A percentile compares a stretch with the other conserved stretches of the same genome.
These are phyloP conservation scores for Phytophthora litchii DNA, from an alignment of 352 stramenopile genomes.

Conservation along the genomic window DNA sequence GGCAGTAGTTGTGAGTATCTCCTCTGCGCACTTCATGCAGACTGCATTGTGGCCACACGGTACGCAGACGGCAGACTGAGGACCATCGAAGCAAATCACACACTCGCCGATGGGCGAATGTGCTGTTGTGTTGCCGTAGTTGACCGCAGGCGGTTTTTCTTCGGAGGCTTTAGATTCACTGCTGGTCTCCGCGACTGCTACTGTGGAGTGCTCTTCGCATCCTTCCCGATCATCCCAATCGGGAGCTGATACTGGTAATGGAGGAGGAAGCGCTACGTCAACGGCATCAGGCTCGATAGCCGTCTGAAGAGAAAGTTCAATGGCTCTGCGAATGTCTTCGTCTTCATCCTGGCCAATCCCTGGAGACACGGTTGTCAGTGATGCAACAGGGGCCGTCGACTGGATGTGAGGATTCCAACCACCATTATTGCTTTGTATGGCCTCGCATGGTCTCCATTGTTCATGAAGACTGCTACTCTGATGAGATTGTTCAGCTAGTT, in stretches of 20 bases:
- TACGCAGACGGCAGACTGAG: conserved; percentile 76
- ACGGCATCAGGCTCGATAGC: conserved; percentile 10
- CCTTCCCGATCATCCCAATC: conserved; percentile 47
- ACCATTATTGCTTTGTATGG: conserved; percentile 7
- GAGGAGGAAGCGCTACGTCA: conserved; percentile 15
- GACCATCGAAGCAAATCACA: conserved; percentile 80
- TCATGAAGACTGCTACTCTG: conserved; percentile 5
- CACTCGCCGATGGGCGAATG: conserved; percentile 71
- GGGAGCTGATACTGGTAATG: conserved; percentile 47
- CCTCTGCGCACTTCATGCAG: conserved; percentile 79
- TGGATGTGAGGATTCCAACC: conserved; percentile 15
- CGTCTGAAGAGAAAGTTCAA: conserved; percentile 60
- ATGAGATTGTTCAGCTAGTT: conserved; percentile 14
- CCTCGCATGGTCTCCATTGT: conserved; percentile 4
- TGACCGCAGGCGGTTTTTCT: conserved; percentile 34
- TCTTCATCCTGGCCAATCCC: conserved; percentile 44
- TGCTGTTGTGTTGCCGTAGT: conserved; percentile 39
- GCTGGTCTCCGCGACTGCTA: conserved; percentile 4
- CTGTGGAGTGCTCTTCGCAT: conserved; percentile 1
- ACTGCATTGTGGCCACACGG: conserved; percentile 85
- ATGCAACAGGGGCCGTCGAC: conserved; percentile 1
- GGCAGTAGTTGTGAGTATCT: conserved; percentile 60
- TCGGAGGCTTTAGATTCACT: conserved; percentile 15
- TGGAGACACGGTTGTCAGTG: conserved; percentile 9
- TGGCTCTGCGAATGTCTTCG: conserved; percentile 56